A percentile compares a stretch with the other conserved stretches of the same genome.
Conservation (phyloP, 2,329 filamentous ascomycete species). For the Diaporthe batatas region DNA sequence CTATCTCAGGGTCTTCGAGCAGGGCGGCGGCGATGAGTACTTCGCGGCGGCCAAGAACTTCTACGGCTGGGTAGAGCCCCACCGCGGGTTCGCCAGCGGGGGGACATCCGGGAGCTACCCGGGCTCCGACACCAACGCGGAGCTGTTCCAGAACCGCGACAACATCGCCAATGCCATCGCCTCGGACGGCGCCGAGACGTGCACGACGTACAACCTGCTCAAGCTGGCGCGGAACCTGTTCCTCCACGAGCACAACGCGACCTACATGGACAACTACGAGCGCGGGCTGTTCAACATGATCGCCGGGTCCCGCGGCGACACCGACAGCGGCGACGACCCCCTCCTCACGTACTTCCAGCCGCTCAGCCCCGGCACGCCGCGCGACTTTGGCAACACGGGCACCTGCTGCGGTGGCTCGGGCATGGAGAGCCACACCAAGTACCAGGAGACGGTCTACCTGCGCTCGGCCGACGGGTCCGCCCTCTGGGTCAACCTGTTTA, state of each 20-base stretch:
- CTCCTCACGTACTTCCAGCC: slow-evolving; percentile 52
- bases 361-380: slow-evolving; percentile 46
- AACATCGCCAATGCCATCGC: slow-evolving; percentile 51
- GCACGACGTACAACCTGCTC: slow-evolving; percentile 51
- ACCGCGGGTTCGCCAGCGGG: slow-evolving; percentile 49
- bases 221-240: slow-evolving; percentile 52
- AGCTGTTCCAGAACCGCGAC: slow-evolving; percentile 52
- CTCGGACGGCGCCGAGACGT: slow-evolving; percentile 49
- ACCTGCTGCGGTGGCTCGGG: slow-evolving; percentile 52
- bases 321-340: slow-evolving; percentile 44
- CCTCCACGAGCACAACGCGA: slow-evolving; percentile 50
- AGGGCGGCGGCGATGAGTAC: slow-evolving; percentile 49
- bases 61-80: slow-evolving; percentile 51
- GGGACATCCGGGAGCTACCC: slow-evolving; percentile 51
- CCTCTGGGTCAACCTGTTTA: slow-evolving; percentile 52
- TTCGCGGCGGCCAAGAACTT: slow-evolving; percentile 51
- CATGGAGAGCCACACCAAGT: slow-evolving; percentile 53
- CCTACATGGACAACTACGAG: slow-evolving; percentile 53
- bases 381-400: slow-evolving; percentile 51
- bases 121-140: slow-evolving; percentile 49
- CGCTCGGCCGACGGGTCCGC: slow-evolving; percentile 49
- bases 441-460: slow-evolving; percentile 53
- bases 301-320: slow-evolving; percentile 49
- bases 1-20: slow-evolving; percentile 50
- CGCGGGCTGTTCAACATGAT: slow-evolving; percentile 53